Evolutionary conservation across 164 flowering plant genomes (phyloP), one percentile per base, ranked within the genome.

Genomic region (Stephania yunnanensis): DNA sequence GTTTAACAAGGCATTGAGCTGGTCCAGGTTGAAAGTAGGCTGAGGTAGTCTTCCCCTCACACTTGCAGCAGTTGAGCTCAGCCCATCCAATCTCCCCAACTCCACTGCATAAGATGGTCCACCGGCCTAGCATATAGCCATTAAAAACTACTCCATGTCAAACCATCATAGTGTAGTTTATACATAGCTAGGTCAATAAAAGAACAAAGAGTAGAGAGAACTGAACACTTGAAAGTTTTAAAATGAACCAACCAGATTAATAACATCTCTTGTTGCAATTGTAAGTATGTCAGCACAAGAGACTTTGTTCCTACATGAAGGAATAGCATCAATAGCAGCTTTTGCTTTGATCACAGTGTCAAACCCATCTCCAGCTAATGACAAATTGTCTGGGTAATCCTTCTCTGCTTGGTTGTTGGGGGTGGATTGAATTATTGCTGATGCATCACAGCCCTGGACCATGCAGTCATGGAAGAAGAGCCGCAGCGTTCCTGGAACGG

Each of bases 281-380:
- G 97, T 84, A 7, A 94, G 90, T 70, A 94, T 92, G 75, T 94
- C 98, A 22, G 98, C 97, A 72, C 98, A 94, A 19, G 98, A 94
- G 53, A 94, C 97, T 77, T 82, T 91, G 76, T 91, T 90, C n/a
- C 44, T 79, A 87, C 98, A 93, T 1, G 75, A 1, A 3, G 88
- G 83, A 65, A 74, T 71, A 0, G 82, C 80, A 55, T 94, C 97
- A 7, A 92, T 89, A 0, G 95, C 97, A 0, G 85, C 89, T 78
- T 91, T 94, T 53, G 97, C 98, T 79, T 90, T 90, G 83, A 91
- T 86, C 72, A 94, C 95, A 0, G 93, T 90, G 82, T 92, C 97
- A 65, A 94, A 92, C 65, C 97, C 98, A 58, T 94, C 96, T 69
- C 97, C 97, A 25, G 96, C 95, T 42, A 92, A 69, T 1, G 98